Evolutionary conservation across 306 rosid species (phyloP).

Genomic region (Medicago ruthenica): DNA sequence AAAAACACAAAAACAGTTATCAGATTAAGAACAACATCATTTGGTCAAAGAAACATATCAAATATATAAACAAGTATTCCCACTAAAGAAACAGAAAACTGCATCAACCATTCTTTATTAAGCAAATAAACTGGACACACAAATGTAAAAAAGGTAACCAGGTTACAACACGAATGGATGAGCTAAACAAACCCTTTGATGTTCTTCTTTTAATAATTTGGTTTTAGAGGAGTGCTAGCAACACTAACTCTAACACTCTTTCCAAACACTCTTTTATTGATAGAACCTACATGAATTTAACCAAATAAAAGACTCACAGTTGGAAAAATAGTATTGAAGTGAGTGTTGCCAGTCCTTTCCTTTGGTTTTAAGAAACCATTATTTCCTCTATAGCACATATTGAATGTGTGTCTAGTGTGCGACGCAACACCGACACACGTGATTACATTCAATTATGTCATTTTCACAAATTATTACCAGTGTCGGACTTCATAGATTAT

Average conservation of each 20-base stretch:
- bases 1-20: neutral
- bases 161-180: neutral
- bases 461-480: too few relatives aligned
- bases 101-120: neutral
- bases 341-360: neutral
- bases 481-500: neutral
- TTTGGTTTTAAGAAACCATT: neutral
- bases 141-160: slow-evolving; percentile 9
- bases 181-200: neutral
- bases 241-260: neutral
- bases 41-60: neutral
- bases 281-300: neutral
- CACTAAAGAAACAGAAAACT: slow-evolving; percentile 18
- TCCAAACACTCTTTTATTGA: neutral
- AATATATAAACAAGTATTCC: slow-evolving; percentile 14
- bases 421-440: too few relatives aligned
- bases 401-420: too few relatives aligned
- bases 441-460: too few relatives aligned
- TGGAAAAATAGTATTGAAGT: neutral
- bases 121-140: neutral
- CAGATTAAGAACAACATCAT: slow-evolving; percentile 9
- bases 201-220: neutral
- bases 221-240: neutral
- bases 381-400: neutral
- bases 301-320: neutral